phyloP scores from a whole-genome alignment of 129 eudicot species.

The Tagetes patula region DNA sequence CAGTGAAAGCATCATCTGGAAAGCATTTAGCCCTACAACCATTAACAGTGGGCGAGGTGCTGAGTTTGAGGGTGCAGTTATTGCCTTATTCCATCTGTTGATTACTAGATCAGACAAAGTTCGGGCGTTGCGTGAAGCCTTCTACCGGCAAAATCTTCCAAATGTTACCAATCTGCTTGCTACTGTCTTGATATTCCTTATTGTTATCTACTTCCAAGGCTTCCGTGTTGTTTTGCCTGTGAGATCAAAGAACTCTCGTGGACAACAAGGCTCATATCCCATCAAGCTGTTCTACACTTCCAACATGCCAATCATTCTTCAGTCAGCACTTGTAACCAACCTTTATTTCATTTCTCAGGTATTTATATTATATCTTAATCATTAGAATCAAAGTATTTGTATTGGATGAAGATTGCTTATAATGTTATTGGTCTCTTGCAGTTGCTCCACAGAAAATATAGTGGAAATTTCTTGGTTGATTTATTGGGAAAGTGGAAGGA shows the following conservation, averaged over 20 bases:
- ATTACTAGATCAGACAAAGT: slow-evolving; percentile 66
- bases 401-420: not conserved
- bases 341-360: slow-evolving; percentile 90
- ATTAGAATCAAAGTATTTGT: not conserved
- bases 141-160: slow-evolving; percentile 93
- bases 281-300: slow-evolving; percentile 87
- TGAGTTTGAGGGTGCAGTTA: slow-evolving; percentile 86
- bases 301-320: slow-evolving; percentile 87
- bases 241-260: slow-evolving; percentile 85
- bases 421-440: slow-evolving; percentile 15
- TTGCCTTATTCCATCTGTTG: slow-evolving; percentile 76
- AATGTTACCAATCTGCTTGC: slow-evolving; percentile 86
- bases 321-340: slow-evolving; percentile 84
- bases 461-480: slow-evolving; percentile 71
- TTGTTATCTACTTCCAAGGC: slow-evolving; percentile 64
- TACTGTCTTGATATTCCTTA: slow-evolving; percentile 61
- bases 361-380: not conserved
- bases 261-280: slow-evolving; percentile 89
- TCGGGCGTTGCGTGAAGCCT: slow-evolving; percentile 74
- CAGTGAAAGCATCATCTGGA: slow-evolving; percentile 64
- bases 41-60: slow-evolving; percentile 54
- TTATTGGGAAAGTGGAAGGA: slow-evolving; percentile 87
- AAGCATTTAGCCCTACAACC: slow-evolving; percentile 56
- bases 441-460: slow-evolving; percentile 71
- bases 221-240: slow-evolving; percentile 90